A percentile compares a stretch with the other conserved stretches of the same genome.
Evolutionary conservation across 345 rosid genomes (phyloP).

Genomic region (Boechera retrofracta): DNA sequence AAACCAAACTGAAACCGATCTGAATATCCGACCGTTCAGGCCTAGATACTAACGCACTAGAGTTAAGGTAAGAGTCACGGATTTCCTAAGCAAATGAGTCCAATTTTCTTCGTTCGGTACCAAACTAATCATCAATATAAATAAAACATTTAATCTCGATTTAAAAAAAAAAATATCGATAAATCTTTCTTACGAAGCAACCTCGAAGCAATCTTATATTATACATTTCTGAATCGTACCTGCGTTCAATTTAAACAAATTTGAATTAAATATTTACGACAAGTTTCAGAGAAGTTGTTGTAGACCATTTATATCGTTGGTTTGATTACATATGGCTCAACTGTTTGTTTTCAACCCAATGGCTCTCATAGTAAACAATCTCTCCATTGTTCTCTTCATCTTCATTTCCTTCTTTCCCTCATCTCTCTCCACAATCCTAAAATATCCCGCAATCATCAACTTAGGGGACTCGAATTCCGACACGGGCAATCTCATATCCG

Average conservation of each 20-base stretch:
- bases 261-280: neutral
- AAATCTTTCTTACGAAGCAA: constrained; percentile 20
- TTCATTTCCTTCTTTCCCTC: constrained; percentile 46
- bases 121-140: constrained; percentile 13
- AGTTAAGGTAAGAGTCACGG: no score
- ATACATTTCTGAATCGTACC: neutral
- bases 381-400: constrained; percentile 38
- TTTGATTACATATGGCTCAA: neutral
- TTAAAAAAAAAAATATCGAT: neutral
- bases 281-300: constrained; percentile 13
- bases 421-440: constrained; percentile 54
- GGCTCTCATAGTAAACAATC: constrained; percentile 32
- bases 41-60: no score
- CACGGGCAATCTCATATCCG: constrained; percentile 74
- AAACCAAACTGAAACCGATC: no score
- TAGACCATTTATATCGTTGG: neutral
- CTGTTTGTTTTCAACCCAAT: constrained; percentile 21
- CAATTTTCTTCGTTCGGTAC: constrained; percentile 5
- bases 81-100: neutral
- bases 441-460: constrained; percentile 76
- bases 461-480: constrained; percentile 96
- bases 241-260: neutral
- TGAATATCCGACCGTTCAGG: no score
- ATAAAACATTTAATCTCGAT: neutral
- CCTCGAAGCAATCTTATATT: constrained; percentile 4